These are phyloP conservation scores for Rhizoctonia solani DNA, from an alignment of 1,284 basidiomycete genomes.

Conservation along the genomic window DNA sequence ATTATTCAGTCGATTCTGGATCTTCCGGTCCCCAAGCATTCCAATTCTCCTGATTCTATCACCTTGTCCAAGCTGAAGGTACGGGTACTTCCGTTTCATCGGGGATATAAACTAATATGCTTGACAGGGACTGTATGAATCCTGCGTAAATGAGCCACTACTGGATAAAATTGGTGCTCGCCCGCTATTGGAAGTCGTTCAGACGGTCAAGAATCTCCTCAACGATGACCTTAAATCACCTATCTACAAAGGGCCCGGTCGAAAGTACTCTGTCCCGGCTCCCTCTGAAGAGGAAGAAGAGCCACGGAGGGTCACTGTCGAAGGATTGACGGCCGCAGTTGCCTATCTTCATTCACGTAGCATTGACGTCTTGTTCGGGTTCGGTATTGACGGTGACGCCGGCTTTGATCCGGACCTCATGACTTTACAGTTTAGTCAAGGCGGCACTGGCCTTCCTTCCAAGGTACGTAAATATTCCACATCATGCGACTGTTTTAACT, in stretches of 20 bases:
- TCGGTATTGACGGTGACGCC: conserved; percentile 85
- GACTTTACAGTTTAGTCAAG: conserved; percentile 85
- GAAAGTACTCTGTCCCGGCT: conserved; percentile 23
- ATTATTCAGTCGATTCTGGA: conserved; percentile 66
- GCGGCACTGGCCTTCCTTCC: conserved; percentile 82
- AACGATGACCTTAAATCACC: conserved; percentile 50
- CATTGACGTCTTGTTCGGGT: conserved; percentile 78
- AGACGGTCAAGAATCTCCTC: conserved; percentile 60
- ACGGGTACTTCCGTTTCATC: not conserved
- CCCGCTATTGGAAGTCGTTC: conserved; percentile 65
- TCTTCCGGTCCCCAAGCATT: conserved; percentile 39
- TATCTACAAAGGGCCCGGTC: conserved; percentile 33
- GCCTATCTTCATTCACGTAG: conserved; percentile 87
- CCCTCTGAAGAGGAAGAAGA: conserved; percentile 10
- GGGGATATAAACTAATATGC: not conserved
- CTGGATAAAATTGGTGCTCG: conserved; percentile 65
- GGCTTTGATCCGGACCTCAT: conserved; percentile 88
- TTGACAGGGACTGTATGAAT: conserved; percentile 66
- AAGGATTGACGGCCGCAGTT: conserved; percentile 74
- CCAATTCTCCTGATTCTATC: conserved; percentile 56
- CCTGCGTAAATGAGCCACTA: conserved; percentile 77
- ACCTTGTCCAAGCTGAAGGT: conserved; percentile 76
- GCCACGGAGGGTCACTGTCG: conserved; percentile 16
- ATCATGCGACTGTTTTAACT: not conserved
- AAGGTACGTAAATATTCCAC: conserved; percentile 57